Evolutionary conservation across 108 stramenopile genomes (phyloP).

Genomic region (Cyclotella cryptica): DNA sequence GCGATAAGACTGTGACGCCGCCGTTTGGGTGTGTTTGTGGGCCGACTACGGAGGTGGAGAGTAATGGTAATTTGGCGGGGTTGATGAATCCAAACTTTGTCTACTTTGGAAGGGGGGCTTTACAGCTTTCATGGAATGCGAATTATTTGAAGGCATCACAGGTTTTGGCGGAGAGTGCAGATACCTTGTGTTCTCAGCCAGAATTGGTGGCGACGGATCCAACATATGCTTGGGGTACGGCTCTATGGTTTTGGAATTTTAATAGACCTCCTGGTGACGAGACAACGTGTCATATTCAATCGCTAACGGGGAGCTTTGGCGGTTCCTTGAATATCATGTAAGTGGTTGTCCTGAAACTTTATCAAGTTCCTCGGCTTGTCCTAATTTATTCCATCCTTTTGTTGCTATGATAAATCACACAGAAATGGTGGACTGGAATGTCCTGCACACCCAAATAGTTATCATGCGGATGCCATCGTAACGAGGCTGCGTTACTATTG

Average conservation of each 20-base stretch:
- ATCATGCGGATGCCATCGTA: constrained; percentile 51
- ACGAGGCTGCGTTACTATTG: constrained; percentile 53
- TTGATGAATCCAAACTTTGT: constrained; percentile 49
- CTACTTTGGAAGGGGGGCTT: constrained; percentile 48
- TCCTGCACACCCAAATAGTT: constrained; percentile 20
- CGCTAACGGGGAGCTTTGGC: constrained; percentile 42
- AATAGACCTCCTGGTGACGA: constrained; percentile 23
- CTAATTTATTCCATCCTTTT: not conserved
- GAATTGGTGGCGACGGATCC: constrained; percentile 54
- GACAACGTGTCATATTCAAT: constrained; percentile 47
- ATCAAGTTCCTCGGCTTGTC: too few species aligned
- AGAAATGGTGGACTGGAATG: constrained; percentile 34
- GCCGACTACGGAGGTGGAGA: constrained; percentile 46
- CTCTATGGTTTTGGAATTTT: constrained; percentile 55
- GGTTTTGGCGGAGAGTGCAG: constrained; percentile 43
- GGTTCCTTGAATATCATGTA: constrained; percentile 40
- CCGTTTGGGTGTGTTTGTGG: constrained; percentile 53
- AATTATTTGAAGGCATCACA: constrained; percentile 49
- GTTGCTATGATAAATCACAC: not conserved
- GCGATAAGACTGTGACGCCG: constrained; percentile 49
- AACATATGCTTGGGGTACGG: constrained; percentile 53
- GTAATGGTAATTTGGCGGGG: constrained; percentile 9
- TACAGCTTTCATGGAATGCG: constrained; percentile 49
- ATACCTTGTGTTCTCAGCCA: constrained; percentile 44
- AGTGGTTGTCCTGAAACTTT: not conserved